Evolutionary conservation across 805 yeast species (phyloP).

Genomic region (Ogataea pilisensis): DNA sequence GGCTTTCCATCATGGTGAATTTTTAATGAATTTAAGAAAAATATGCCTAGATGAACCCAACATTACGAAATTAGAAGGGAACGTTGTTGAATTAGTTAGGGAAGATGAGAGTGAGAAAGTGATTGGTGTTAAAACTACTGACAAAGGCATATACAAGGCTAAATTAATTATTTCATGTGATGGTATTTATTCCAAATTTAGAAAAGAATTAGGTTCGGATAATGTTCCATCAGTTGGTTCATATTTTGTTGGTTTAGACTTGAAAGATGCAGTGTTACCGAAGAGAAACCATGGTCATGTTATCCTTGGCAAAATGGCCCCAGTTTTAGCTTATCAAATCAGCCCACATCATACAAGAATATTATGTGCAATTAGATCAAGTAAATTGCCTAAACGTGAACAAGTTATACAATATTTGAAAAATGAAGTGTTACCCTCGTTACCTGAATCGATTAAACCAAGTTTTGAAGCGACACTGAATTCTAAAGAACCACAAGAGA

Average conservation of each 20-base stretch:
- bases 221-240: conserved; percentile 69
- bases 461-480: conserved; percentile 64
- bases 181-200: conserved; percentile 90
- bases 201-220: conserved; percentile 62
- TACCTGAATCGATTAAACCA: conserved; percentile 65
- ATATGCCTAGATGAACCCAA: conserved; percentile 69
- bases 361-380: conserved; percentile 77
- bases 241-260: conserved; percentile 80
- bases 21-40: conserved; percentile 68
- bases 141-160: conserved; percentile 46
- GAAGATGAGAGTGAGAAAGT: conserved; percentile 49
- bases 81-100: conserved; percentile 60
- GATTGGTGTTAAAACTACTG: conserved; percentile 67
- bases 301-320: conserved; percentile 79
- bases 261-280: conserved; percentile 74
- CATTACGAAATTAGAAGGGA: conserved; percentile 77
- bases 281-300: conserved; percentile 82
- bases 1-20: conserved; percentile 90
- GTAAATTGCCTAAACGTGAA: conserved; percentile 63
- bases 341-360: conserved; percentile 80
- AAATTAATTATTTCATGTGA: conserved; percentile 78
- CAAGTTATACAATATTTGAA: conserved; percentile 56
- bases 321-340: conserved; percentile 84
- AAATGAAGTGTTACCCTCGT: conserved; percentile 54
- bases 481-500: conserved; percentile 33